Base-by-base conservation (phyloP, 768 basidiomycete genomes). In the Agrocybe pediades region DNA sequence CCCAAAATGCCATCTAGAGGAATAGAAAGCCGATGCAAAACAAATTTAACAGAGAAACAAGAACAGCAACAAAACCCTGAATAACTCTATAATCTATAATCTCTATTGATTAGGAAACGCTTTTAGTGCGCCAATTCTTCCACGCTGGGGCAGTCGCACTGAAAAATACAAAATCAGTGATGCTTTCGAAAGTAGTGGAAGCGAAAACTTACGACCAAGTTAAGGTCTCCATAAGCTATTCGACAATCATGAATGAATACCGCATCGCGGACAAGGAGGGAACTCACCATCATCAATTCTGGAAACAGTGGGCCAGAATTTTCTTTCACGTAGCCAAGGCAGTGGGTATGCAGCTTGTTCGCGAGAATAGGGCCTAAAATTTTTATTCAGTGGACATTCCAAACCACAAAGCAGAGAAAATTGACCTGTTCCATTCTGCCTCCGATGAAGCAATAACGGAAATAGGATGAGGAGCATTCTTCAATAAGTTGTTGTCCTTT, bases 221-320 rank as follows among this genome's bases (percentile, higher is more conserved):
- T 94, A 53, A 92, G 73, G 70, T 99, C 96, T 41, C 96, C 96
- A 65, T 90, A 95, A 9, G 93, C 93, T 95, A 55, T 20, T 41
- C 50, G 40, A 41, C 56, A 45, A 24, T 29, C 17, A 6, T 33
- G 1, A 25, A 58, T 20, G 56, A 52, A 11, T 39, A 20, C 8
- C 9, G 17, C 26, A 11, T 41, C 0, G 15, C 50, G 29, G 13
- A 17, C 2, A 11, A 57, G 42, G 9, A 8, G 20, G 26, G 26
- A 9, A 41, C 87, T 65, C 67, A 95, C 93, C 90, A 75, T 98
- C 96, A 65, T 98, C 95, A 47, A 99, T 83, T 43, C 96, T 81
- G 4, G 91, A 88, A 40, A 95, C 90, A 4, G 90, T 81, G 0
- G 97, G 96, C 97, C 97, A 99, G 75, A 98, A 96, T 73, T 99